Evolutionary conservation across 2,329 filamentous ascomycete species (phyloP), one percentile per base, ranked within the genome.

Genomic region (Macrophomina tecta): DNA sequence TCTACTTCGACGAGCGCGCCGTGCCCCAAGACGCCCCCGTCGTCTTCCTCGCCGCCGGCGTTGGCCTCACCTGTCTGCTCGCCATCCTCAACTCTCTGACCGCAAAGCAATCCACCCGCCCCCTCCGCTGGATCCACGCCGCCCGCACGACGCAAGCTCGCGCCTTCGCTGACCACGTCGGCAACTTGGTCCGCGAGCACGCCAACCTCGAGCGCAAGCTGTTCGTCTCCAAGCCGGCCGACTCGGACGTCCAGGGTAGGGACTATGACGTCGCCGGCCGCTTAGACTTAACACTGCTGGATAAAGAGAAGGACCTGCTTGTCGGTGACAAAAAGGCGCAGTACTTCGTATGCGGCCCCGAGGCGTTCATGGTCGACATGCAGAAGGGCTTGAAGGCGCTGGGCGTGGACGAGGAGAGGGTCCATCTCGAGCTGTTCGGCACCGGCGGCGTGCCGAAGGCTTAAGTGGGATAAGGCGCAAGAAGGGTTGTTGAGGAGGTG

Each of bases 321-420:
- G 74, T 89, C 1, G 79, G 82, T 23, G 80, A 90, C 70, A 60
- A 77, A 0, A 78, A 78, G 51, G 83, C 91, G 0, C 82, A 88
- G 72, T 94, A 93, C 76, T 93, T 86, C 71, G 79, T 92, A 64
- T 94, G 91, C 73, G 91, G 91, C 0, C 91, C 91, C 0, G 82
- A 84, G 68, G 74, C 76, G 7, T 94, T 93, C 81, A 94, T 94
- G 91, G 72, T 83, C 9, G 85, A 87, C 45, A 80, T 86, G 28
- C 81, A 86, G 69, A 76, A 78, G 7, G 83, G 80, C 70, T 79
- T 93, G 66, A 78, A 83, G 70, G 79, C 72, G 2, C 77, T 81
- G 65, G 89, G 89, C 0, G 89, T 93, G 1, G 77, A 81, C 1
- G 76, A 78, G n/a, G 82, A 83, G 36, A 85, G 87, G 70, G 83